Conservation (phyloP, 2,329 filamentous ascomycete genomes). For the Lecanicillium sp. region DNA sequence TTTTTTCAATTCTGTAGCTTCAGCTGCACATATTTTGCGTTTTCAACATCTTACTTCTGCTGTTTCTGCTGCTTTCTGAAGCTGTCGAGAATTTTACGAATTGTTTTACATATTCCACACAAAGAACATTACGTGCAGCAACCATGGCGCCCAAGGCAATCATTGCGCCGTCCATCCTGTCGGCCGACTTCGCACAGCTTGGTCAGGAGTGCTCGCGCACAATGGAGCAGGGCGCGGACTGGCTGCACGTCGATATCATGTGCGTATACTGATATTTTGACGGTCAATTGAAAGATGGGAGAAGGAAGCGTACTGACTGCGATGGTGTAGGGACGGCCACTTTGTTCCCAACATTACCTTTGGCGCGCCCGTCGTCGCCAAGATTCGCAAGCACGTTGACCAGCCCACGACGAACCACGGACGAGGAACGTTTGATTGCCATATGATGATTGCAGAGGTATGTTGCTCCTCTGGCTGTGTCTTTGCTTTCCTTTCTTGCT, state of each 20-base stretch:
- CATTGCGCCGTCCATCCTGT: slow-evolving; percentile 96
- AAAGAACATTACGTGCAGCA: too few species aligned
- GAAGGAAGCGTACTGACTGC: too few species aligned
- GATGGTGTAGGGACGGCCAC: slow-evolving; percentile 72
- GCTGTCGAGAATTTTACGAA: too few species aligned
- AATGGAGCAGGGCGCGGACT: slow-evolving; percentile 81
- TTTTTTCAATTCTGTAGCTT: too few species aligned
- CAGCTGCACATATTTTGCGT: too few species aligned
- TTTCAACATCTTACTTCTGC: too few species aligned
- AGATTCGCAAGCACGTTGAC: slow-evolving; percentile 81
- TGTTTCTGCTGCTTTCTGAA: too few species aligned
- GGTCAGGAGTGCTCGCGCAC: slow-evolving; percentile 81
- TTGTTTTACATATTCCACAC: too few species aligned
- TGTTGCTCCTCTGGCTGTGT: slow-evolving; percentile 12
- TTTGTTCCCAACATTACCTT: slow-evolving; percentile 99
- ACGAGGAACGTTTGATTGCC: slow-evolving; percentile 94
- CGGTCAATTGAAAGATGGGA: neutral
- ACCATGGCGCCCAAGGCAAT: slow-evolving; percentile 84
- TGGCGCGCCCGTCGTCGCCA: slow-evolving; percentile 88
- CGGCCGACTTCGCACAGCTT: slow-evolving; percentile 87
- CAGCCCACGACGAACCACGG: slow-evolving; percentile 61
- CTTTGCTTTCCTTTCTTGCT: too few species aligned
- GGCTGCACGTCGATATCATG: slow-evolving; percentile 93
- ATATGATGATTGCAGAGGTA: slow-evolving; percentile 99
- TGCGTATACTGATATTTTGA: slow-evolving; percentile 23